Conservation (phyloP, 139 green algal species). For the Yamagishiella unicocca region DNA sequence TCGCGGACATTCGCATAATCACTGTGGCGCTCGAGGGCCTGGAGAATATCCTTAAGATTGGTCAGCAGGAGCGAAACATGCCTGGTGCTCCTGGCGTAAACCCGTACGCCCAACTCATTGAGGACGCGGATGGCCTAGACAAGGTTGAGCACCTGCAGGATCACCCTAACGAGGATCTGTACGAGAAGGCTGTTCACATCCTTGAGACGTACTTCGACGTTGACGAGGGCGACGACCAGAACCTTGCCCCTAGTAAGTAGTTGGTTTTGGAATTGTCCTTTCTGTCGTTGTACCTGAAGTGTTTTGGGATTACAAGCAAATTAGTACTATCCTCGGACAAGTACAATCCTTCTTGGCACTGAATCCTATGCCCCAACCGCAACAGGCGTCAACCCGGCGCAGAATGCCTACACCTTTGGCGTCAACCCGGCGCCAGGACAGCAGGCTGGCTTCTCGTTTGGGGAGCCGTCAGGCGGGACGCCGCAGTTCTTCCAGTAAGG, state of each 20-base stretch:
- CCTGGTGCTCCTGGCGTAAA: constrained; percentile 78
- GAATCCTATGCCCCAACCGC: too few relatives aligned
- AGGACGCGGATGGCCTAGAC: constrained; percentile 98
- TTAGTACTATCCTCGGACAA: too few relatives aligned
- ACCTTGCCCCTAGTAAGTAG: constrained; percentile 86
- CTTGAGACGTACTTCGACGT: constrained; percentile 96
- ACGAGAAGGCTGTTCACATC: constrained; percentile 97
- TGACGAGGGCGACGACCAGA: constrained; percentile 97
- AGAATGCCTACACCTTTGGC: background rate
- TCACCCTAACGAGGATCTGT: constrained; percentile 95
- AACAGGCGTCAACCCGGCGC: background rate
- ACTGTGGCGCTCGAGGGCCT: constrained; percentile 98
- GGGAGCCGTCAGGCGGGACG: background rate
- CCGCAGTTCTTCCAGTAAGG: constrained; percentile 41
- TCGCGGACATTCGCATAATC: constrained; percentile 94
- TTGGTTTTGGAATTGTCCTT: background rate
- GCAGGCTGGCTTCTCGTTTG: constrained; percentile 56
- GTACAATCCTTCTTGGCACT: too few relatives aligned
- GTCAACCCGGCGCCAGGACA: constrained; percentile 5
- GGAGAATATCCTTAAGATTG: constrained; percentile 99
- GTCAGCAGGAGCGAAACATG: constrained; percentile 68
- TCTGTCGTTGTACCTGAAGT: background rate
- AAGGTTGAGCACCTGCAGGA: constrained; percentile 98
- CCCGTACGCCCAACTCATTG: constrained; percentile 89
- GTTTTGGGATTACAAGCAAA: too few relatives aligned